Percentiles rank a stretch among this genome's conserved stretches.
Conservation (phyloP, 805 yeast genomes). For the Lachancea waltii region DNA sequence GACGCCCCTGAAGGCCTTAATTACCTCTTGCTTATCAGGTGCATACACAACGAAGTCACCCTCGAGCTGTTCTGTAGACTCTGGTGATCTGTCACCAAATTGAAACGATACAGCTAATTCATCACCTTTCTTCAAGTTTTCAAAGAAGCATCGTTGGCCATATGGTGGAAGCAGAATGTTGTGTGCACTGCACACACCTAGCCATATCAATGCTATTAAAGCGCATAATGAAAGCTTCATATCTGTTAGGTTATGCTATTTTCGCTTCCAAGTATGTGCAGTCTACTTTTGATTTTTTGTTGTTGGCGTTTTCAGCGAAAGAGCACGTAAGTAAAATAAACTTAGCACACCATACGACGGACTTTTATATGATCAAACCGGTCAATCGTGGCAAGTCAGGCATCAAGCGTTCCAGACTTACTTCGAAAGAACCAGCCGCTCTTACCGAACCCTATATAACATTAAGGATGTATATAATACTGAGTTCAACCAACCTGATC, state of each 20-base stretch:
- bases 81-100: conserved; percentile 83
- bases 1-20: conserved; percentile 45
- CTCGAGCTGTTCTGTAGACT: conserved; percentile 55
- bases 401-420: too few species aligned
- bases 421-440: too few species aligned
- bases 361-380: too few species aligned
- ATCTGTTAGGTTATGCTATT: not conserved
- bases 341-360: too few species aligned
- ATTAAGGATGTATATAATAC: too few species aligned
- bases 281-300: not conserved
- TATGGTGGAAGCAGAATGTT: conserved; percentile 76
- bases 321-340: too few species aligned
- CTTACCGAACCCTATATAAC: too few species aligned
- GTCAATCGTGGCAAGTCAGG: too few species aligned
- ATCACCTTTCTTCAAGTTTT: conserved; percentile 74
- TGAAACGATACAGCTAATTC: conserved; percentile 85
- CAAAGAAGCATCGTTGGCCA: conserved; percentile 85
- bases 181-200: conserved; percentile 44
- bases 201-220: conserved; percentile 3
- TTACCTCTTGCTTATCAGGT: conserved; percentile 38
- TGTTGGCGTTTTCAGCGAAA: not conserved
- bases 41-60: conserved; percentile 59
- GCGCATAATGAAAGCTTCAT: conserved; percentile 1
- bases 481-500: too few species aligned
- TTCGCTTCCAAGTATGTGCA: not conserved